These are phyloP conservation scores for Ehretia macrophylla DNA, from an alignment of 257 asterid genomes.

Conservation along the genomic window DNA sequence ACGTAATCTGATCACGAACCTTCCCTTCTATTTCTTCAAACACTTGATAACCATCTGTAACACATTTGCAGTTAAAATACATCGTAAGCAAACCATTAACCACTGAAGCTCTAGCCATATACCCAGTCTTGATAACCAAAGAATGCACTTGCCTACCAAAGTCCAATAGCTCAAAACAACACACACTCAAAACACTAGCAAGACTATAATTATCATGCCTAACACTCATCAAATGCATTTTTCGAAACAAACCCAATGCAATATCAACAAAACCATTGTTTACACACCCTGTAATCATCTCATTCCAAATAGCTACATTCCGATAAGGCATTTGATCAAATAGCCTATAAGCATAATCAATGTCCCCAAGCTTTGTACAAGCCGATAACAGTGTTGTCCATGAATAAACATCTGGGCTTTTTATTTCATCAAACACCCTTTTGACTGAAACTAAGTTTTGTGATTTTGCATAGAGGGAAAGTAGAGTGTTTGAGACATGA, in stretches of 20 bases:
- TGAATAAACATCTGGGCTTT: constrained; percentile 68
- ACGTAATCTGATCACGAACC: constrained; percentile 53
- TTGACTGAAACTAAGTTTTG: constrained; percentile 49
- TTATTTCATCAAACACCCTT: constrained; percentile 48
- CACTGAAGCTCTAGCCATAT: constrained; percentile 52
- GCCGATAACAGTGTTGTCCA: constrained; percentile 71
- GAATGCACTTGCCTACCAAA: constrained; percentile 72
- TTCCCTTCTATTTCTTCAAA: constrained; percentile 48
- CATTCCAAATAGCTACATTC: constrained; percentile 75
- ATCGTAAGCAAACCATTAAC: constrained; percentile 66
- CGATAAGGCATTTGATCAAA: constrained; percentile 58
- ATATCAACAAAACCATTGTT: constrained; percentile 37
- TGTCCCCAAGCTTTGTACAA: constrained; percentile 59
- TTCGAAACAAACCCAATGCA: constrained; percentile 46
- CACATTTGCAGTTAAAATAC: constrained; percentile 53
- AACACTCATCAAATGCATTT: constrained; percentile 58
- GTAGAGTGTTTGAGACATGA: constrained; percentile 64
- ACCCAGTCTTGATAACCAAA: constrained; percentile 56
- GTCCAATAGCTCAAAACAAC: constrained; percentile 38
- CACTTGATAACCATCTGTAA: constrained; percentile 40
- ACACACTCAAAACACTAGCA: constrained; percentile 72
- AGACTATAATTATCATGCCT: constrained; percentile 60
- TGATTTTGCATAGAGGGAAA: constrained; percentile 58
- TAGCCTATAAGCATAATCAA: constrained; percentile 45
- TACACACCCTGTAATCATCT: constrained; percentile 74